Base-by-base conservation (phyloP, 352 stramenopile species). In the Pythium biforme region DNA sequence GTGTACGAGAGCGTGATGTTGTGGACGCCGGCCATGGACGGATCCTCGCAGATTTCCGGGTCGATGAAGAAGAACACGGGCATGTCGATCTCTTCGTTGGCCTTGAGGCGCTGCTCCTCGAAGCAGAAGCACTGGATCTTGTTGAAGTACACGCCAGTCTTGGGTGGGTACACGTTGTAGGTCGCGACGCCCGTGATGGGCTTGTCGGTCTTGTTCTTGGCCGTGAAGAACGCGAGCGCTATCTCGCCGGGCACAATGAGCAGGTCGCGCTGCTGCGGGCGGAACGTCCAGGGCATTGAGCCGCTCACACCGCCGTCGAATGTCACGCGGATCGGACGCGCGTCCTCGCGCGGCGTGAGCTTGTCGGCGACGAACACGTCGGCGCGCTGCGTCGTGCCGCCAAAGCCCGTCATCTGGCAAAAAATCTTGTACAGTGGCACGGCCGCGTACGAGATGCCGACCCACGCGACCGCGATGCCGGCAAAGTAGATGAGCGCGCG, bases 121-220 rank as follows among this genome's bases (percentile, higher is more conserved):
- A 99, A 99, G 75, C 97, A 99, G 77, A 99, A 99, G 75, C 97
- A 99, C 81, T 99, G 97, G 71, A 99, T 99, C 78, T 99, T 99
- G 84, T 99, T 99, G 75, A 99, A 99, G 76, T 99, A 99, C 37
- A 99, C 83, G 27, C 97, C 79, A 8, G 89, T 83, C 58, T 98
- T 97, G 26, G 96, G 95, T 34, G 97, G 97, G 69, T 98, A 97
- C 53, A 99, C 97, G 76, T 99, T 99, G 84, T 99, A 99, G 26
- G 97, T 99, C n/a, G 96, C 96, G 26, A 99, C 97, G 55, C 97
- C 97, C 33, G 97, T 99, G 58, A 99, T 98, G 25, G 97, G 83
- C 73, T 98, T 97, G 70, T 98, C 85, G 12, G 88, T 97, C 63
- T 97, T 94, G 80, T 99, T 99, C 57, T 92, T 98, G 20, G 96